Evolutionary conservation across 1,284 basidiomycete genomes (phyloP).

Genomic region (Agroathelia rolfsii): DNA sequence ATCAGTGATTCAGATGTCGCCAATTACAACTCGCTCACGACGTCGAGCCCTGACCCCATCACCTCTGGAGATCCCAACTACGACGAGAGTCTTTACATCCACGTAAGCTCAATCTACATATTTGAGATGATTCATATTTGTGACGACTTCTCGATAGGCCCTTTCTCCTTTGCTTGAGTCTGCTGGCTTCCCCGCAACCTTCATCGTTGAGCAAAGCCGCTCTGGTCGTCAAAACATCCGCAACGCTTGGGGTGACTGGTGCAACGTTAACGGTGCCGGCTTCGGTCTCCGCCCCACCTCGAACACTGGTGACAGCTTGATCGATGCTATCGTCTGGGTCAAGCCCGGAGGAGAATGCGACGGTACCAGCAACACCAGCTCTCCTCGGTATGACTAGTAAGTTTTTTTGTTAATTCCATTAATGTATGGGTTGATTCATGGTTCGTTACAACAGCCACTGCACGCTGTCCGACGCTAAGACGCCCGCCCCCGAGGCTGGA

Average conservation of each 20-base stretch:
- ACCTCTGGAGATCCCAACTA: slow-evolving; percentile 50
- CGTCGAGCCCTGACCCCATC: slow-evolving; percentile 46
- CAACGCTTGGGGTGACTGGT: slow-evolving; percentile 42
- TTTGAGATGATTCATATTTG: neutral
- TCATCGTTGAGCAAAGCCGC: slow-evolving; percentile 58
- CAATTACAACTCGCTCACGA: slow-evolving; percentile 51
- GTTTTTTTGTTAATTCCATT: slow-evolving; percentile 13
- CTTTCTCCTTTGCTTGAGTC: slow-evolving; percentile 36
- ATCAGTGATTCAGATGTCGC: slow-evolving; percentile 40
- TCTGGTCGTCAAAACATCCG: slow-evolving; percentile 54
- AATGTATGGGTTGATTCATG: slow-evolving; percentile 5
- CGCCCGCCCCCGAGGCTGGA: slow-evolving; percentile 52
- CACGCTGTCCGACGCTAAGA: slow-evolving; percentile 39
- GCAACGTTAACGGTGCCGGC: slow-evolving; percentile 54
- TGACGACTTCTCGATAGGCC: slow-evolving; percentile 22
- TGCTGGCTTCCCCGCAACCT: slow-evolving; percentile 46
- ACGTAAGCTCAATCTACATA: slow-evolving; percentile 22
- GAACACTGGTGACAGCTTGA: slow-evolving; percentile 41
- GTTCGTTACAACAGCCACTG: too few relatives aligned
- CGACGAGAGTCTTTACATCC: slow-evolving; percentile 54
- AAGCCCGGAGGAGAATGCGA: slow-evolving; percentile 64
- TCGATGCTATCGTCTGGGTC: slow-evolving; percentile 59
- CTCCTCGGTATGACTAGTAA: slow-evolving; percentile 49
- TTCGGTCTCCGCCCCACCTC: slow-evolving; percentile 52
- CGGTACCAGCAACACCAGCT: slow-evolving; percentile 48